Percentiles rank a stretch among this genome's conserved stretches.
These are phyloP conservation scores for Rachicladosporium sp. DNA, from an alignment of 2,329 filamentous ascomycete species.

Conservation along the genomic window DNA sequence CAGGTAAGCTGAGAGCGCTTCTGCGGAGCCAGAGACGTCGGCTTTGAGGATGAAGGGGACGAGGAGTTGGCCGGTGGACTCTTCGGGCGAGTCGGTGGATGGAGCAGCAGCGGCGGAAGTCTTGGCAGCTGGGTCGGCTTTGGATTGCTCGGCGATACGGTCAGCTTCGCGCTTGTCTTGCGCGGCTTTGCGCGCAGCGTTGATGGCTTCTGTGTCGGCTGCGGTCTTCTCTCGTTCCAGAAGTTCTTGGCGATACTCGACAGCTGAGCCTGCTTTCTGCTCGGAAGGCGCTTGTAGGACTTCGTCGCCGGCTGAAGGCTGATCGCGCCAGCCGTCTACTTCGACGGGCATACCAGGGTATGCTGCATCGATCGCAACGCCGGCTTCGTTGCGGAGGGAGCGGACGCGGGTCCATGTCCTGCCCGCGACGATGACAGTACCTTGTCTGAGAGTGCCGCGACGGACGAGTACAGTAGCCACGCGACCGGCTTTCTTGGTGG, in stretches of 20 bases:
- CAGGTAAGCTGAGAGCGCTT: slow-evolving; percentile 72
- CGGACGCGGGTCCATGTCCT: slow-evolving; percentile 81
- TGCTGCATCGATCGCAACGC: slow-evolving; percentile 57
- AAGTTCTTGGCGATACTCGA: slow-evolving; percentile 63
- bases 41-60: slow-evolving; percentile 82
- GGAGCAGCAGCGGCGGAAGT: slow-evolving; percentile 8
- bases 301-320: slow-evolving; percentile 75
- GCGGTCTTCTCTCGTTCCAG: slow-evolving; percentile 54
- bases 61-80: slow-evolving; percentile 35
- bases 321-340: slow-evolving; percentile 85
- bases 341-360: slow-evolving; percentile 83
- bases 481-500: slow-evolving; percentile 71
- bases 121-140: slow-evolving; percentile 3
- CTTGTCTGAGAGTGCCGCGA: slow-evolving; percentile 68
- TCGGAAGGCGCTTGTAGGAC: slow-evolving; percentile 74
- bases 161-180: slow-evolving; percentile 51
- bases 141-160: slow-evolving; percentile 26
- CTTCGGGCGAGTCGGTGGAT: too few species aligned
- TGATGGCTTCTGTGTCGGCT: slow-evolving; percentile 64
- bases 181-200: slow-evolving; percentile 46
- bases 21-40: slow-evolving; percentile 86
- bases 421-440: slow-evolving; percentile 78
- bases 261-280: slow-evolving; percentile 62
- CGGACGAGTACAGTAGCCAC: slow-evolving; percentile 82
- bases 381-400: slow-evolving; percentile 72